These are phyloP conservation scores for Pythium coloratum DNA, from an alignment of 352 stramenopile genomes.

Conservation along the genomic window DNA sequence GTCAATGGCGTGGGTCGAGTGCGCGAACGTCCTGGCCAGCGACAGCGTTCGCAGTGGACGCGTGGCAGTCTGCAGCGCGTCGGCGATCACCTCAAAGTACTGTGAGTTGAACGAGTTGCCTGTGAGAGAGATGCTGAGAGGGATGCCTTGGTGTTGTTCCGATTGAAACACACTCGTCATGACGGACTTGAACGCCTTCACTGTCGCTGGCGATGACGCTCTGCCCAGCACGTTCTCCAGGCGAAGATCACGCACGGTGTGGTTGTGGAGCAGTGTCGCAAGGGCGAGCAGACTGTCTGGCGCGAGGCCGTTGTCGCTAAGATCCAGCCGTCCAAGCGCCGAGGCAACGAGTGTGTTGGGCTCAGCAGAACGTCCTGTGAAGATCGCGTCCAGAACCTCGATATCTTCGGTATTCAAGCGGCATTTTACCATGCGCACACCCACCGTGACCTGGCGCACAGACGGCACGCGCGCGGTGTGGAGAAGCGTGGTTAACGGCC, in stretches of 20 bases:
- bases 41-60: constrained; percentile 11
- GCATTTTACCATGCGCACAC: neutral
- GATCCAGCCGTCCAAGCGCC: constrained; percentile 8
- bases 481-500: neutral
- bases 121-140: constrained; percentile 15
- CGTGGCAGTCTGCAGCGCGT: constrained; percentile 1
- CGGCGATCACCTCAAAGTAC: constrained; percentile 7
- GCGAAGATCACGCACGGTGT: constrained; percentile 1
- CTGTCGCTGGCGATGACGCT: neutral
- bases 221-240: constrained; percentile 18
- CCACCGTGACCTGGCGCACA: neutral
- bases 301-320: constrained; percentile 18
- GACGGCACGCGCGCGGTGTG: neutral
- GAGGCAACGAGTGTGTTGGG: neutral
- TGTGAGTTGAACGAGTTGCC: constrained; percentile 11
- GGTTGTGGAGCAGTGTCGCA: constrained; percentile 1
- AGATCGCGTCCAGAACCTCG: neutral
- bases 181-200: neutral
- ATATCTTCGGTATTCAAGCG: constrained; percentile 9
- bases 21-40: constrained; percentile 10
- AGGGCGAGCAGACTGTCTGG: neutral
- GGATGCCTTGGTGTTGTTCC: neutral
- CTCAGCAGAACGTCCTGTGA: neutral
- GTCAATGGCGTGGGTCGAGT: constrained; percentile 1
- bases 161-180: neutral